phyloP scores from a whole-genome alignment of 495 filamentous ascomycete genomes.

The Penicillium desertorum region DNA sequence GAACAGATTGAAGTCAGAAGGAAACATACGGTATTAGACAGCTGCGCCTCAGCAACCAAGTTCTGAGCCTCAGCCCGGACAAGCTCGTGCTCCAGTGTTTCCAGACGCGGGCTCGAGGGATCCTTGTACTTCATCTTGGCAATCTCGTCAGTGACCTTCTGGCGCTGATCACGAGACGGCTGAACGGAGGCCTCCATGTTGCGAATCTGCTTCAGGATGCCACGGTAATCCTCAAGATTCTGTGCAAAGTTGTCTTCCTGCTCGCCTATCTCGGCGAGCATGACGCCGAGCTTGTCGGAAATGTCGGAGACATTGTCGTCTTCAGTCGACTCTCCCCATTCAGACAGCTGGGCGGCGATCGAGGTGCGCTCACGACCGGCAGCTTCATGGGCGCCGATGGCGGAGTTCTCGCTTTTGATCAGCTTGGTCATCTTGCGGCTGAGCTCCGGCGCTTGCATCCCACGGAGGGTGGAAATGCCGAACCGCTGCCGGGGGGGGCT shows the following conservation, averaged over 20 bases:
- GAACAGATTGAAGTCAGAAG: neutral
- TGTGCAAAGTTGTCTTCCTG: conserved; percentile 87
- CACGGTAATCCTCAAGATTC: conserved; percentile 79
- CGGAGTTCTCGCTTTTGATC: conserved; percentile 87
- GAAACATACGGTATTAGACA: conserved; percentile 77
- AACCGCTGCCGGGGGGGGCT: conserved; percentile 58
- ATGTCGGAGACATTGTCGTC: conserved; percentile 88
- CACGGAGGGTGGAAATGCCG: conserved; percentile 78
- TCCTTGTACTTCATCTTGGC: conserved; percentile 85
- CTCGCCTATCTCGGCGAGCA: conserved; percentile 86
- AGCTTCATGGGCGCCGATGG: conserved; percentile 76
- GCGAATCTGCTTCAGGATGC: conserved; percentile 80
- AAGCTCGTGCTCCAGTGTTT: conserved; percentile 89
- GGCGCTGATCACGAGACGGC: conserved; percentile 79
- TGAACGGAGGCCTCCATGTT: conserved; percentile 93
- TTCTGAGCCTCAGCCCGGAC: conserved; percentile 93
- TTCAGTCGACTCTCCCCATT: conserved; percentile 88
- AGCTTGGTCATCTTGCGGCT: conserved; percentile 81
- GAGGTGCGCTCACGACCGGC: conserved; percentile 78
- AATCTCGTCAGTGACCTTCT: conserved; percentile 88
- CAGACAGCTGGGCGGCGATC: conserved; percentile 87
- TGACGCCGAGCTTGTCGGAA: conserved; percentile 88
- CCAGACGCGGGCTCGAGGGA: conserved; percentile 70
- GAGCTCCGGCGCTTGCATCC: conserved; percentile 77
- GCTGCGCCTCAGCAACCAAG: conserved; percentile 91